Conservation (phyloP, 805 yeast genomes). For the Wickerhamiella australiensis region DNA sequence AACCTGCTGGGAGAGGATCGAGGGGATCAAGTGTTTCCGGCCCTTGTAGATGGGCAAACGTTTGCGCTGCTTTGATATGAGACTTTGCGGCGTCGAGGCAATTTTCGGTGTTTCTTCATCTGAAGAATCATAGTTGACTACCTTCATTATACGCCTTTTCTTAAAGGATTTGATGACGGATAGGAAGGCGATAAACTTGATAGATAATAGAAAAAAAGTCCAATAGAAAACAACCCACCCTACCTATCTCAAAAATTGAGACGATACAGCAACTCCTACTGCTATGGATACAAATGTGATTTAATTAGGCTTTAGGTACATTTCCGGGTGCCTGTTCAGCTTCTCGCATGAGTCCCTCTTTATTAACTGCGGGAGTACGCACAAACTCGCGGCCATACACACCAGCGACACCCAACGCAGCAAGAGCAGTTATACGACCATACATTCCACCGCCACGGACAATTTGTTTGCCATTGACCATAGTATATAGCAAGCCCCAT, state of each 20-base stretch:
- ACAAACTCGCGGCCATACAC: conserved; percentile 10
- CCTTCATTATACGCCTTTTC: conserved; percentile 2
- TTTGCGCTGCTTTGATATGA: conserved; percentile 40
- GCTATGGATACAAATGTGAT: not conserved
- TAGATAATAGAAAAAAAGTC: not conserved
- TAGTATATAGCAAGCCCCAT: conserved; percentile 21
- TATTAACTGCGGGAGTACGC: conserved; percentile 3
- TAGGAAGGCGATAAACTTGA: not conserved
- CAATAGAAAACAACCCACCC: too few species aligned
- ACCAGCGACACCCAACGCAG: conserved; percentile 3
- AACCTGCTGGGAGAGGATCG: conserved; percentile 47
- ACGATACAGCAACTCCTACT: not conserved
- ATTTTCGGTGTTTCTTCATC: conserved; percentile 13
- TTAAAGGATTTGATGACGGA: not conserved
- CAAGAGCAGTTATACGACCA: not conserved
- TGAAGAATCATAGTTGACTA: conserved; percentile 16
- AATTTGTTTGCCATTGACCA: conserved; percentile 19
- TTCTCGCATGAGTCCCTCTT: conserved; percentile 1
- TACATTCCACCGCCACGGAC: conserved; percentile 2
- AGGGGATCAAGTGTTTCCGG: conserved; percentile 46
- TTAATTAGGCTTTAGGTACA: not conserved
- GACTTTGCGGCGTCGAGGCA: conserved; percentile 22
- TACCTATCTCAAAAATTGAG: too few species aligned
- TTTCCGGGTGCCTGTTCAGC: not conserved
- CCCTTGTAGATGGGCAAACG: conserved; percentile 68